These are phyloP conservation scores for Lipomyces oligophaga DNA, from an alignment of 805 yeast species.

Conservation along the genomic window DNA sequence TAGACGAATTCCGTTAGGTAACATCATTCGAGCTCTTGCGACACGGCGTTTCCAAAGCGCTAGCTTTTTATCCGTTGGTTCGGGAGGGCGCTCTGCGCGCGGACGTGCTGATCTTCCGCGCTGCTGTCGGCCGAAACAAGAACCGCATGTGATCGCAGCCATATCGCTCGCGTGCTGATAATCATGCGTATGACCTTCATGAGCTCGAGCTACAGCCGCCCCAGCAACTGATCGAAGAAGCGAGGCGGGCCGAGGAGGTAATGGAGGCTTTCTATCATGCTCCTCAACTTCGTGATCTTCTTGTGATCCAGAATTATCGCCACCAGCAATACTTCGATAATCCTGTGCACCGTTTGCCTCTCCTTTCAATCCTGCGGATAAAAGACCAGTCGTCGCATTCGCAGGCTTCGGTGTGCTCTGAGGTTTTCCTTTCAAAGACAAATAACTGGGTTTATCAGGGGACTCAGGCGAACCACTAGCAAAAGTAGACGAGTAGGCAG, in stretches of 20 bases:
- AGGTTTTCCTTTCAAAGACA: conserved; percentile 4
- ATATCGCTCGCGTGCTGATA: conserved; percentile 11
- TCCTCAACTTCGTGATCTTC: conserved; percentile 1
- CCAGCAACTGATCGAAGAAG: conserved; percentile 8
- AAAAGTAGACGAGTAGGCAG: conserved; percentile 23
- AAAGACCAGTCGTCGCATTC: background rate
- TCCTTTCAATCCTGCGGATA: background rate
- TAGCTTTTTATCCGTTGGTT: conserved; percentile 46
- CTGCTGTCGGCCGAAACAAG: conserved; percentile 8
- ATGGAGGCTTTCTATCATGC: conserved; percentile 8
- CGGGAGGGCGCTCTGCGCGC: conserved; percentile 1
- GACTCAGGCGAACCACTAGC: conserved; percentile 17
- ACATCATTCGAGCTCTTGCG: conserved; percentile 40
- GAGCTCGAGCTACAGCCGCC: conserved; percentile 4
- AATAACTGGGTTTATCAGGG: conserved; percentile 5
- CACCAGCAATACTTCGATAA: background rate
- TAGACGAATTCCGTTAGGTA: conserved; percentile 43
- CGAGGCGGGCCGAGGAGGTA: conserved; percentile 18
- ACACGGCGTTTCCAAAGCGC: conserved; percentile 58
- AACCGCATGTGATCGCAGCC: conserved; percentile 21
- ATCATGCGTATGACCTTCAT: background rate
- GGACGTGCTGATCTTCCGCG: background rate
- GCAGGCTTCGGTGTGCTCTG: background rate
- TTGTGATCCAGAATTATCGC: background rate
- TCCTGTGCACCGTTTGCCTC: background rate